A percentile compares a stretch with the other conserved stretches of the same genome.
phyloP scores from a whole-genome alignment of 2,329 filamentous ascomycete species.

The Immersiporthe knoxdaviesiana region DNA sequence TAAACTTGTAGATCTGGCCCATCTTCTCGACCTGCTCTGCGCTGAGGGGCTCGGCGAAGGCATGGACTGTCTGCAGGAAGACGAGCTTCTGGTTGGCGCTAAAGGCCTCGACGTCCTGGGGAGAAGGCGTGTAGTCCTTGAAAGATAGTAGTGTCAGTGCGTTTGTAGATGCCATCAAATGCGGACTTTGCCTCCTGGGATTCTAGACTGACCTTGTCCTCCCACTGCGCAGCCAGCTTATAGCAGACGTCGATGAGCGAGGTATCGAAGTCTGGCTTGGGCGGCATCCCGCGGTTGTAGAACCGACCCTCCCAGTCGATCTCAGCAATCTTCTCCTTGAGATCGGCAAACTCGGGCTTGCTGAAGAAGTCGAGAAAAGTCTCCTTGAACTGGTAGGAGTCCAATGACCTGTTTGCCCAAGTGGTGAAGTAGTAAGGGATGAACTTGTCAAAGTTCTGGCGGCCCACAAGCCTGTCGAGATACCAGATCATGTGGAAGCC shows the following conservation, averaged over 20 bases:
- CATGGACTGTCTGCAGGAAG: conserved; percentile 77
- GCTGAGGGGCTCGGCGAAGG: conserved; percentile 65
- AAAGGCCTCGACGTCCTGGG: conserved; percentile 73
- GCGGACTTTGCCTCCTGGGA: no score
- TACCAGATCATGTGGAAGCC: conserved; percentile 87
- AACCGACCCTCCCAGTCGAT: conserved; percentile 93
- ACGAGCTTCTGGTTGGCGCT: conserved; percentile 88
- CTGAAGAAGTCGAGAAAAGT: conserved; percentile 86
- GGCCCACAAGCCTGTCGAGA: conserved; percentile 82
- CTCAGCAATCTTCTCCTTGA: conserved; percentile 65
- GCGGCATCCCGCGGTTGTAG: conserved; percentile 84
- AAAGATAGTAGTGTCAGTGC: neutral
- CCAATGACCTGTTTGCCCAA: conserved; percentile 83
- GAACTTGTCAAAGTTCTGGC: conserved; percentile 89
- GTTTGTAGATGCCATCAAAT: no score
- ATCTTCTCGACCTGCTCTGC: conserved; percentile 70
- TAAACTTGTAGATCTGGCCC: conserved; percentile 74
- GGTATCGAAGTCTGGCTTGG: conserved; percentile 90
- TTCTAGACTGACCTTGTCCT: conserved; percentile 54
- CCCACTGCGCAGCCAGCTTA: conserved; percentile 79
- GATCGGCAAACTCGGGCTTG: conserved; percentile 62
- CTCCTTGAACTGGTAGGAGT: conserved; percentile 92
- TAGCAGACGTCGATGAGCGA: conserved; percentile 85
- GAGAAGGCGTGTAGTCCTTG: conserved; percentile 65
- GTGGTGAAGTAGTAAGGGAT: conserved; percentile 92